Conservation (phyloP, 257 asterid species). For the Solanum arcanum region DNA sequence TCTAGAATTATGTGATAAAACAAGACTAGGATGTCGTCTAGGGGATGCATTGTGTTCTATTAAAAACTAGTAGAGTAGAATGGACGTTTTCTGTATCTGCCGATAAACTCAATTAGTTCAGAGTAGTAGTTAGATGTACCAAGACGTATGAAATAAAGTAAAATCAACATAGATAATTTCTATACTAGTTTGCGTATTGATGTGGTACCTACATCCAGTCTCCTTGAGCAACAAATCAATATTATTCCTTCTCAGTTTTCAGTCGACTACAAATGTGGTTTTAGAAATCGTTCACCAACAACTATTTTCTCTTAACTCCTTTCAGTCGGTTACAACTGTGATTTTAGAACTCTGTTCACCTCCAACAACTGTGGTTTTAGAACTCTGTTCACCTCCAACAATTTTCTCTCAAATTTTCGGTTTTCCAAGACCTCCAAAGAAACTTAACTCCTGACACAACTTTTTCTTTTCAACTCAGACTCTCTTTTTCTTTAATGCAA, state of each 20-base stretch:
- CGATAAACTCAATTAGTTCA: neutral
- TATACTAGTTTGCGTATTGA: neutral
- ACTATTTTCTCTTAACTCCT: neutral
- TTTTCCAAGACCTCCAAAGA: neutral
- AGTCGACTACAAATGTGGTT: neutral
- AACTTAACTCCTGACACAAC: neutral
- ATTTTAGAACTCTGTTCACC: neutral
- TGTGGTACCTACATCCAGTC: neutral
- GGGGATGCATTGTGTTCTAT: neutral
- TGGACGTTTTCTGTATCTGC: neutral
- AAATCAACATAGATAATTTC: neutral
- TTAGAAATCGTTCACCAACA: neutral
- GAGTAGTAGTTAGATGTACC: neutral
- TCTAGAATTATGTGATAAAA: neutral
- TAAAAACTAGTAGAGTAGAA: neutral
- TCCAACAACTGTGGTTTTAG: neutral
- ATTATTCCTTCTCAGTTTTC: neutral
- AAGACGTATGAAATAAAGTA: neutral
- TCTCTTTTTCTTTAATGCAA: neutral
- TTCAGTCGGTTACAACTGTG: neutral
- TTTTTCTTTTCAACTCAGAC: neutral
- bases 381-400: neutral
- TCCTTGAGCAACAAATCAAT: neutral
- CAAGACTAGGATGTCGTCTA: neutral
- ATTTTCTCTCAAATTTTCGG: neutral